Base-by-base conservation (phyloP, 345 rosid species). In the Schrenkiella parvula region DNA sequence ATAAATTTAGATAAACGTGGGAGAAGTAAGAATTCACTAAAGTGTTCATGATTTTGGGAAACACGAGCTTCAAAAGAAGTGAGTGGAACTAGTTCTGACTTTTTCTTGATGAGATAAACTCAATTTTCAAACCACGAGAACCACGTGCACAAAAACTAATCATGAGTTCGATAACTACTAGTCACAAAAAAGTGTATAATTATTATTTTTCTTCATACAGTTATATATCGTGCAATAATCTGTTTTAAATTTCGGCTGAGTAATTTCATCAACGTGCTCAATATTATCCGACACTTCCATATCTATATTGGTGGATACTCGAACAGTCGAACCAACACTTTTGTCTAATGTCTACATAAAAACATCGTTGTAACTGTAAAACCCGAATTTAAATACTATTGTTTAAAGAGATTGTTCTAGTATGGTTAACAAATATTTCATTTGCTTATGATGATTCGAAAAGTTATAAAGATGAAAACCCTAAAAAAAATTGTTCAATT, bases 121-220 rank as follows among this genome's bases (percentile, higher is more conserved):
- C n/a, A 58, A 29, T 9, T 50, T 39, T 50, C 61, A 50, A 65
- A 66, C 66, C 59, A 66, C 68, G 68, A 48, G 68, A 66, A 67
- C 3, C 73, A 67, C 78, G 73, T 74, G 78, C 63, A 1, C 21
- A 2, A 31, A 56, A 66, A 15, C 39, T 50, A 13, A 14, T 46
- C 19, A 74, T 29, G 28, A 66, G 13, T 52, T 52, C 21, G 25
- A 50, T 37, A 47, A 14, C 35, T 55, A 57, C 12, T 66, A 48
- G 28, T 74, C 61, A 51, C 72, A 21, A 50, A 58, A 58, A 48
- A 50, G 62, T 48, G 54, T 37, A 37, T 37, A 17, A 23, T 35
- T 46, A 53, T 64, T 34, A 19, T 15, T 57, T 44, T 54, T 14
- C 39, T 43, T 32, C 48, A 4, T 32, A 52, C 47, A 57, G 48